A percentile compares a stretch with the other conserved stretches of the same genome.
Conservation (phyloP, 2,329 filamentous ascomycete genomes). For the Samsoniella hepiali region DNA sequence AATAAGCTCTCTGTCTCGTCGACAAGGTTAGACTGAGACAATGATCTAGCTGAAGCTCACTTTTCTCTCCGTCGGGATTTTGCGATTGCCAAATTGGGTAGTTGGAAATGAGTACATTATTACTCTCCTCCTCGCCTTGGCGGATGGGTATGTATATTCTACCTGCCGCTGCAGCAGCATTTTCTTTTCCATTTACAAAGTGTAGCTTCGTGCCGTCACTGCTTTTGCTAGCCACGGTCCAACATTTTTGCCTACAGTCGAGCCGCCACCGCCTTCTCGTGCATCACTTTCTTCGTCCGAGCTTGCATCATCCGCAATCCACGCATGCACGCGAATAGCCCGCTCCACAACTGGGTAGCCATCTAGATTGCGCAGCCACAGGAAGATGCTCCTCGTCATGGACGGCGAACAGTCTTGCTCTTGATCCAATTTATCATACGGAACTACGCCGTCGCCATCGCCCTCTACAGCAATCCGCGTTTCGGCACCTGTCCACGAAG, state of each 20-base stretch:
- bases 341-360: constrained; percentile 18
- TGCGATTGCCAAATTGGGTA: no score
- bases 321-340: constrained; percentile 17
- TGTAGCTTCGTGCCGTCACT: background rate
- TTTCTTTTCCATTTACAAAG: background rate
- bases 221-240: background rate
- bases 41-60: no score
- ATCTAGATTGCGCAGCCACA: constrained; percentile 16
- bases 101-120: no score
- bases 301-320: constrained; percentile 15
- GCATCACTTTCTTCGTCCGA: constrained; percentile 19
- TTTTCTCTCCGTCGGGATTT: no score
- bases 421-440: constrained; percentile 1
- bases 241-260: background rate
- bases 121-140: no score
- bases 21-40: no score
- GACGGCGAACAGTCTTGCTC: background rate
- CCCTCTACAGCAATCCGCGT: background rate
- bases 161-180: no score
- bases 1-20: no score
- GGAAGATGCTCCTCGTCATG: constrained; percentile 18
- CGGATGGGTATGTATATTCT: no score
- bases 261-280: constrained; percentile 2
- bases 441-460: background rate
- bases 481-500: background rate